Percentiles rank a stretch among this genome's conserved stretches.
phyloP scores from a whole-genome alignment of 257 asterid species.

The Thymus quinquecostatus region DNA sequence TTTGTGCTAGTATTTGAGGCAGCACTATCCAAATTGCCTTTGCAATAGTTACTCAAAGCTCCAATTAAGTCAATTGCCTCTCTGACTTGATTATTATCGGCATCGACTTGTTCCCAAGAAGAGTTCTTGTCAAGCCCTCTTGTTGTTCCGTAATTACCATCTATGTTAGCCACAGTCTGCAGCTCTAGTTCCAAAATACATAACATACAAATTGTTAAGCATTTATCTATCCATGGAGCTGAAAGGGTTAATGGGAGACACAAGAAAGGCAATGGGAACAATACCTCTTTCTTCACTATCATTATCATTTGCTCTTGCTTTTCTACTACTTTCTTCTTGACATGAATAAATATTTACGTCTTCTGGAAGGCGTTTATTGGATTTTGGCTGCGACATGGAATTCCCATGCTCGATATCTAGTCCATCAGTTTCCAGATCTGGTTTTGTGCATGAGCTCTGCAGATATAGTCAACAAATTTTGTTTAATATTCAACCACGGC shows the following conservation, averaged over 20 bases:
- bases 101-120: slow-evolving; percentile 36
- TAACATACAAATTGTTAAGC: slow-evolving; percentile 9
- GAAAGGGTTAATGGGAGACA: background rate
- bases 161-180: slow-evolving; percentile 32
- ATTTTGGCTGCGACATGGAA: slow-evolving; percentile 38
- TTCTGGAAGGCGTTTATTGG: slow-evolving; percentile 32
- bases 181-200: slow-evolving; percentile 39
- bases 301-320: slow-evolving; percentile 33
- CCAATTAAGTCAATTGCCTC: slow-evolving; percentile 90
- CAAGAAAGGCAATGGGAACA: slow-evolving; percentile 19
- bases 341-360: slow-evolving; percentile 33
- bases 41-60: slow-evolving; percentile 62
- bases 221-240: slow-evolving; percentile 12
- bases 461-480: slow-evolving; percentile 15
- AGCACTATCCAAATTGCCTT: slow-evolving; percentile 42
- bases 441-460: slow-evolving; percentile 94
- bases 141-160: slow-evolving; percentile 29
- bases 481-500: slow-evolving; percentile 2
- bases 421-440: slow-evolving; percentile 63
- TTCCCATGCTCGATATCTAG: slow-evolving; percentile 42
- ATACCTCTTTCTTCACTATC: slow-evolving; percentile 39
- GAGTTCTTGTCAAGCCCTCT: slow-evolving; percentile 41
- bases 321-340: slow-evolving; percentile 39
- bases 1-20: slow-evolving; percentile 47
- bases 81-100: slow-evolving; percentile 41